phyloP scores from a whole-genome alignment of 2,329 filamentous ascomycete species.

The Penicillium olsonii region DNA sequence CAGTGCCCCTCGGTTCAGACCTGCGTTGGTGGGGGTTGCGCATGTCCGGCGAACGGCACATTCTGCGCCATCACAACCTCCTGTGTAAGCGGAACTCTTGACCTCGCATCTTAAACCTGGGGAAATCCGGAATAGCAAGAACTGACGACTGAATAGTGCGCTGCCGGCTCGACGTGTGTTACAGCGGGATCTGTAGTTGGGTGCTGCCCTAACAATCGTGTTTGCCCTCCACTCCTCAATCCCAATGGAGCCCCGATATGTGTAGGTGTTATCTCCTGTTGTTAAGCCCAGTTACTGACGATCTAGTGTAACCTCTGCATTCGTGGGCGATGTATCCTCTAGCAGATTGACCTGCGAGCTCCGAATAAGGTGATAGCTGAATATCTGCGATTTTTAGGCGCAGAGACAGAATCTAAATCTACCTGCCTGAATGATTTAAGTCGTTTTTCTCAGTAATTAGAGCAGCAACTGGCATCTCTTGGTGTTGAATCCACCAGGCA shows the following conservation, averaged over 20 bases:
- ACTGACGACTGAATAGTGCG: background rate
- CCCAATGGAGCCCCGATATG: background rate
- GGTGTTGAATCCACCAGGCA: no score
- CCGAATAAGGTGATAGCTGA: no score
- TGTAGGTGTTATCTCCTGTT: background rate
- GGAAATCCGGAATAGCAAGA: no score
- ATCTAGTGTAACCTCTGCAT: background rate
- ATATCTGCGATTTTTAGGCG: no score
- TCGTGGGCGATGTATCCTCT: background rate
- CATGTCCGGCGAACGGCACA: background rate
- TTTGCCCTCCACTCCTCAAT: background rate
- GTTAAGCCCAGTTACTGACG: background rate
- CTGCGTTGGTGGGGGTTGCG: background rate
- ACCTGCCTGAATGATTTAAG: no score
- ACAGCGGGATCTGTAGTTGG: background rate
- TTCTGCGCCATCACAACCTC: background rate
- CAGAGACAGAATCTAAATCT: no score
- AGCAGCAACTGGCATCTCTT: no score
- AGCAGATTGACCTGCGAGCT: background rate
- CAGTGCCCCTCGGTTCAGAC: background rate
- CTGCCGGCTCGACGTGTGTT: conserved; percentile 1
- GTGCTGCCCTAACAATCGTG: background rate
- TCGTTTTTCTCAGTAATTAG: no score
- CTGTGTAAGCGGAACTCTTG: background rate
- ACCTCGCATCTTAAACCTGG: no score